Evolutionary conservation across 805 yeast species (phyloP).

Genomic region (Teunomyces panamensis): DNA sequence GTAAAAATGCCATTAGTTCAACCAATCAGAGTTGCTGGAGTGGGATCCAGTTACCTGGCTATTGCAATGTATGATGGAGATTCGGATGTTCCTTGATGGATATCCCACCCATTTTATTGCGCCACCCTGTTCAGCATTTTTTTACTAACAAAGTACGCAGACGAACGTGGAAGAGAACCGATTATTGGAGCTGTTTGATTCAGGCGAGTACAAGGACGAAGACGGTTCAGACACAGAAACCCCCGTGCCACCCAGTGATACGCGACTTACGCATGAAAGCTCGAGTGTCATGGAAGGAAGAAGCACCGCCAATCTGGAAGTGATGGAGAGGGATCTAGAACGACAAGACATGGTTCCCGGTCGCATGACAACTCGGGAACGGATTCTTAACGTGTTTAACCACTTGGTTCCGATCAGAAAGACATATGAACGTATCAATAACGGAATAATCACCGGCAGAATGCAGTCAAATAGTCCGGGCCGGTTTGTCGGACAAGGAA

Average conservation of each 20-base stretch:
- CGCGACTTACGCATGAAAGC: background rate
- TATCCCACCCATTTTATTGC: no score
- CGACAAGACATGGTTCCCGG: constrained; percentile 16
- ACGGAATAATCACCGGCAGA: constrained; percentile 41
- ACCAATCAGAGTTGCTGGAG: no score
- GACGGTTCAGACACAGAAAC: background rate
- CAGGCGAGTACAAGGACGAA: background rate
- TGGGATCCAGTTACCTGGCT: no score
- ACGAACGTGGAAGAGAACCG: constrained; percentile 7
- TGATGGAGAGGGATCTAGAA: constrained; percentile 28
- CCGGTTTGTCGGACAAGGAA: constrained; percentile 44
- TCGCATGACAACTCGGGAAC: constrained; percentile 25
- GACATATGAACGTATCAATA: constrained; percentile 41
- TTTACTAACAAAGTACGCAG: background rate
- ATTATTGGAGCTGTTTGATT: constrained; percentile 6
- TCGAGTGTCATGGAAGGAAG: constrained; percentile 12
- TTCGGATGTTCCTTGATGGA: no score
- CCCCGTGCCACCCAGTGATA: no score
- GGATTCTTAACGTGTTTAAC: constrained; percentile 30
- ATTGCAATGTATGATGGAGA: no score
- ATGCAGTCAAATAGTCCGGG: constrained; percentile 44
- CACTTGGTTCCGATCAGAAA: constrained; percentile 38
- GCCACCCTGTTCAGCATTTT: background rate
- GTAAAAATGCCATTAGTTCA: background rate
- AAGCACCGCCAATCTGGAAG: background rate